Evolutionary conservation across 306 rosid species (phyloP).

Genomic region (Vigna hirtella): DNA sequence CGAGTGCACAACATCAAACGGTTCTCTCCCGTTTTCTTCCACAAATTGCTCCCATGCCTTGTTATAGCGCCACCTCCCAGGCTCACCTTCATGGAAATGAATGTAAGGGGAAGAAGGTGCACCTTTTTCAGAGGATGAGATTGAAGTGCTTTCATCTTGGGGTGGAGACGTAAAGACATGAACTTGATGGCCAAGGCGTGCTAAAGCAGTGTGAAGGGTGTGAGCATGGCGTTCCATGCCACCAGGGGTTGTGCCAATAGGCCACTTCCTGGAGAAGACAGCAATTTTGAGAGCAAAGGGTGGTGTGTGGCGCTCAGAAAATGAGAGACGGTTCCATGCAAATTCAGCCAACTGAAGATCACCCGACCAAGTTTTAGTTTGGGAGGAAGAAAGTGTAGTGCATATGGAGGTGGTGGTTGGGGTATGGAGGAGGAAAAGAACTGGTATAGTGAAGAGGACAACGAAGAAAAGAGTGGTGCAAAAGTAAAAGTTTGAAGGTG

Average conservation of each 20-base stretch:
- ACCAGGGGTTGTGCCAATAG: slow-evolving; percentile 73
- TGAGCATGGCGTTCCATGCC: slow-evolving; percentile 97
- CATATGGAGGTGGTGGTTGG: slow-evolving; percentile 67
- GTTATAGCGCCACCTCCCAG: slow-evolving; percentile 78
- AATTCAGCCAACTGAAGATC: slow-evolving; percentile 68
- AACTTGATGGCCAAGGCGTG: slow-evolving; percentile 78
- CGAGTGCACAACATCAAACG: slow-evolving; percentile 79
- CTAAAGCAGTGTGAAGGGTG: slow-evolving; percentile 78
- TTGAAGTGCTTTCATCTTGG: slow-evolving; percentile 20
- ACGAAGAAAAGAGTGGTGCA: slow-evolving; percentile 78
- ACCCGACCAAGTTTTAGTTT: slow-evolving; percentile 62
- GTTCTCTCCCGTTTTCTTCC: slow-evolving; percentile 54
- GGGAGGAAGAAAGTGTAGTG: slow-evolving; percentile 48
- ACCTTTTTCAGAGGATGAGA: slow-evolving; percentile 21
- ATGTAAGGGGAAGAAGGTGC: slow-evolving; percentile 57
- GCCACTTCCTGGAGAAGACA: slow-evolving; percentile 92
- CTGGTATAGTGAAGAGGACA: slow-evolving; percentile 68
- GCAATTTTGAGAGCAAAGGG: slow-evolving; percentile 66
- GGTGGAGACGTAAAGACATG: slow-evolving; percentile 85
- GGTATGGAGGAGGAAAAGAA: slow-evolving; percentile 65
- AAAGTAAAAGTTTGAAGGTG: slow-evolving; percentile 58
- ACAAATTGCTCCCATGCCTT: slow-evolving; percentile 82
- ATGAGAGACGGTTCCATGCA: slow-evolving; percentile 77
- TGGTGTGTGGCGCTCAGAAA: slow-evolving; percentile 45
- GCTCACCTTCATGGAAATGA: slow-evolving; percentile 84